Evolutionary conservation across 352 stramenopile genomes (phyloP).

Genomic region (Globisporangium parvum): DNA sequence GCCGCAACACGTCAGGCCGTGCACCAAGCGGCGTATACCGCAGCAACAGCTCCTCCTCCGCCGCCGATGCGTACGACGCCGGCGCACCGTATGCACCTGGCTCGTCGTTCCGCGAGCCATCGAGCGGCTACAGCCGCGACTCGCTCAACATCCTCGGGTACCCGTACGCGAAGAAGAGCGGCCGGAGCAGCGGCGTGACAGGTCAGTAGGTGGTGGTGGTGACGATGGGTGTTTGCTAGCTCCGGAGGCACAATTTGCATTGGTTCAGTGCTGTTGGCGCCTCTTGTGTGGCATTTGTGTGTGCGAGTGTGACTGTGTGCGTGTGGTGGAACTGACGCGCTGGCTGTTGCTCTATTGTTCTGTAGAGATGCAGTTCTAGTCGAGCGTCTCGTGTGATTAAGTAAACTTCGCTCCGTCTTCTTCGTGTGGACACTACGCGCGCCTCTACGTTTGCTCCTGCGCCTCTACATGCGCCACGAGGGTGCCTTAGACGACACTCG

Average conservation of each 20-base stretch:
- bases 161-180: slow-evolving; percentile 74
- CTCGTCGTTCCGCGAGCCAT: slow-evolving; percentile 20
- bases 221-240: background rate
- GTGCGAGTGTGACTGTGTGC: background rate
- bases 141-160: slow-evolving; percentile 81
- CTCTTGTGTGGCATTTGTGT: background rate
- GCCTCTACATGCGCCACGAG: background rate
- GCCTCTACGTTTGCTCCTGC: background rate
- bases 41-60: slow-evolving; percentile 17
- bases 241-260: background rate
- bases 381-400: too few species aligned
- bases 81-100: slow-evolving; percentile 4
- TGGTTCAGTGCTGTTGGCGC: background rate
- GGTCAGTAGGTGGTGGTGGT: slow-evolving; percentile 17
- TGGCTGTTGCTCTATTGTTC: background rate
- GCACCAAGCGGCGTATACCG: slow-evolving; percentile 6
- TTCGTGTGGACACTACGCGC: background rate
- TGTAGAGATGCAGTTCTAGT: slow-evolving; percentile 2
- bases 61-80: slow-evolving; percentile 11
- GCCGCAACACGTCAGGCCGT: slow-evolving; percentile 31
- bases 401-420: background rate
- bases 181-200: slow-evolving; percentile 47
- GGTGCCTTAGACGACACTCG: slow-evolving; percentile 15
- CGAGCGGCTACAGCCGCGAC: slow-evolving; percentile 61
- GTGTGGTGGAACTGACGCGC: background rate